Percentiles rank a stretch among this genome's conserved stretches.
Evolutionary conservation across 352 stramenopile genomes (phyloP).

Genomic region (Globisporangium barbulae): DNA sequence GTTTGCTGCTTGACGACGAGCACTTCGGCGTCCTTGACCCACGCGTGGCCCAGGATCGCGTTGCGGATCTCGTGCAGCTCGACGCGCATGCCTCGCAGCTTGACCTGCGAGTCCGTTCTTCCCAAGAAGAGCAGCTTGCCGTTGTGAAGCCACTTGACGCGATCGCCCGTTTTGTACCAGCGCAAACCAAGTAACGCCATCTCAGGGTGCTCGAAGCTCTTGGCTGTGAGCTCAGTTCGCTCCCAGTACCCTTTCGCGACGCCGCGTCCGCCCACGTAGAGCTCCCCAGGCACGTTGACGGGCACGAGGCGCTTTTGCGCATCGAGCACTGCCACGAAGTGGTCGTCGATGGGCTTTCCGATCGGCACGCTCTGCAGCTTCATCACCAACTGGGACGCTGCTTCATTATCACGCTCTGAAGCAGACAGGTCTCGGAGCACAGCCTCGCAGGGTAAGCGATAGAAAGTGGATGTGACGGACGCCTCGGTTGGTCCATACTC

Average conservation of each 20-base stretch:
- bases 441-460: slow-evolving; percentile 1
- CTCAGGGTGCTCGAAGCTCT: neutral
- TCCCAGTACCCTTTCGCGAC: slow-evolving; percentile 70
- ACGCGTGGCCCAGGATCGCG: slow-evolving; percentile 34
- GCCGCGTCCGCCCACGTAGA: slow-evolving; percentile 67
- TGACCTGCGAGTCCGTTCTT: slow-evolving; percentile 73
- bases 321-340: slow-evolving; percentile 50
- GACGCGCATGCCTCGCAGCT: slow-evolving; percentile 77
- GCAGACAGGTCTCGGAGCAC: neutral
- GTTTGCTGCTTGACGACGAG: slow-evolving; percentile 26
- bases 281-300: slow-evolving; percentile 47
- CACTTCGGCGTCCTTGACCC: slow-evolving; percentile 46
- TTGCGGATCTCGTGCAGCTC: slow-evolving; percentile 80
- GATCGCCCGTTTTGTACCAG: slow-evolving; percentile 5
- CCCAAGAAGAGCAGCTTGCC: neutral
- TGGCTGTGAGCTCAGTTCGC: slow-evolving; percentile 1
- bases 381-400: neutral
- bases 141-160: slow-evolving; percentile 1
- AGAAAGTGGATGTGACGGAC: slow-evolving; percentile 2
- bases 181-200: neutral
- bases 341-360: slow-evolving; percentile 45
- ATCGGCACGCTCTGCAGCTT: slow-evolving; percentile 46
- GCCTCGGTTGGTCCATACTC: slow-evolving; percentile 3
- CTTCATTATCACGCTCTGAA: no score
- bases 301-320: slow-evolving; percentile 37